Conservation (phyloP, 1,284 basidiomycete genomes). For the Trichosporon sp. region DNA sequence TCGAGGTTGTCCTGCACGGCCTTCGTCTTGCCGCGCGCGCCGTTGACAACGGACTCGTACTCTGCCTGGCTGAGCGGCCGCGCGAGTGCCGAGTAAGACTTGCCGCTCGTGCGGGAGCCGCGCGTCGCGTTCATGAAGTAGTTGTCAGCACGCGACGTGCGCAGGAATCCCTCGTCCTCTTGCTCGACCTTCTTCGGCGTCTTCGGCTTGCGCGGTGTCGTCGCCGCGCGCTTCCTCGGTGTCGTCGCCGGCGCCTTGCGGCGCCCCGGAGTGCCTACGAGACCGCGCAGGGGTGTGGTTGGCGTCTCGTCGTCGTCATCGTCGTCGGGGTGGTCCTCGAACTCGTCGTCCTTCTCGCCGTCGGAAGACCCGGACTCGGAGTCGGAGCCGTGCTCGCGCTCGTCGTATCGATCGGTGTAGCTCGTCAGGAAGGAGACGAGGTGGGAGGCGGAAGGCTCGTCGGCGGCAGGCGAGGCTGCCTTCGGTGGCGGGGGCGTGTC, state of each 20-base stretch:
- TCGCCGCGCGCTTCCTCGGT: slow-evolving; percentile 8
- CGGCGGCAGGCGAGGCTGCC: not conserved
- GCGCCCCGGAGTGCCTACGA: slow-evolving; percentile 28
- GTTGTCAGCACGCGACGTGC: slow-evolving; percentile 61
- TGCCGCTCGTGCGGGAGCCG: slow-evolving; percentile 65
- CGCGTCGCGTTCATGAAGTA: slow-evolving; percentile 66
- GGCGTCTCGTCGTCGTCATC: slow-evolving; percentile 22
- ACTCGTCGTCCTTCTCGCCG: slow-evolving; percentile 28
- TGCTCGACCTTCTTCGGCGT: slow-evolving; percentile 3
- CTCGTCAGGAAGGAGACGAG: slow-evolving; percentile 45
- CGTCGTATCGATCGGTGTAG: slow-evolving; percentile 27
- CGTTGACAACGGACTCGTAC: slow-evolving; percentile 31
- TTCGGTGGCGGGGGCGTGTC: not conserved
- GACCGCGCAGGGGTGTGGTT: slow-evolving; percentile 14
- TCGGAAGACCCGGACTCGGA: slow-evolving; percentile 21
- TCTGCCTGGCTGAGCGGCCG: slow-evolving; percentile 54
- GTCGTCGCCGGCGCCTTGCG: slow-evolving; percentile 24
- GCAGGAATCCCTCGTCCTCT: slow-evolving; percentile 41
- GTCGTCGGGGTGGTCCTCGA: slow-evolving; percentile 26
- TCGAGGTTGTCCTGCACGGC: slow-evolving; percentile 30
- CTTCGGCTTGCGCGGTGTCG: slow-evolving; percentile 24
- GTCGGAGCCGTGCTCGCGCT: slow-evolving; percentile 19
- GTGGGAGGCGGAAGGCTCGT: slow-evolving; percentile 25
- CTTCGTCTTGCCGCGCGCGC: not conserved
- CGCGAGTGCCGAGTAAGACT: slow-evolving; percentile 67